Evolutionary conservation across 805 yeast species (phyloP), one percentile per base, ranked within the genome.

Genomic region (Zygotorulaspora danielsina): DNA sequence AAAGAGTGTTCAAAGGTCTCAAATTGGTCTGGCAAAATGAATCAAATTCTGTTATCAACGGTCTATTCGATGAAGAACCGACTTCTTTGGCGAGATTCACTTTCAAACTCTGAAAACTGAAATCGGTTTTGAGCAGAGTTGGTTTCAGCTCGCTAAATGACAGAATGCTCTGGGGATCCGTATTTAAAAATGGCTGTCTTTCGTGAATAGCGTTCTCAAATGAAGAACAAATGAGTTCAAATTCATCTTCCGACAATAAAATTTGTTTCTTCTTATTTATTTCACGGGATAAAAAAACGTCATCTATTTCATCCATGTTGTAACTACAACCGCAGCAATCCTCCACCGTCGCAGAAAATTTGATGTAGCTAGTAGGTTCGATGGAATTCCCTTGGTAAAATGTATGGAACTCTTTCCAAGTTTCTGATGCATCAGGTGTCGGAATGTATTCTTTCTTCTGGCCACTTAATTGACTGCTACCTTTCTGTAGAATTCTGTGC

Each of bases 281-380:
- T 38, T 73, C 50, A 9, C 67, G 57, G 2, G 54, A 60, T 35
- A 87, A 63, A 54, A 82, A 90, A 42, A 62, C 76, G 22, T 79
- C 94, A 63, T 93, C 98, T 6, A 53, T 72, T 61, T 90, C 97
- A 64, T 93, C 97, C 84, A 93, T 78, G 63, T 81, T 81, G 64
- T 89, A 93, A 13, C 79, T 79, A 32, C 83, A 78, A 1, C 97
- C 96, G 13, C 79, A 72, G 16, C 95, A 84, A 59, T 93, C 97
- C 56, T 93, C 97, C n/a, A 90, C 93, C 0, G 96, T 90, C 4
- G 96, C 94, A 29, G 95, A 84, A 52, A 85, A 85, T 51, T 87
- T 82, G 41, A 93, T 84, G 59, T 88, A 90, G 8, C 84, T 71
- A 15, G 78, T 77, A 0, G 97, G 96, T 45, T 79, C 81, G 3